Conservation (phyloP, 2,329 filamentous ascomycete genomes). For the Arthroderma uncinatum region DNA sequence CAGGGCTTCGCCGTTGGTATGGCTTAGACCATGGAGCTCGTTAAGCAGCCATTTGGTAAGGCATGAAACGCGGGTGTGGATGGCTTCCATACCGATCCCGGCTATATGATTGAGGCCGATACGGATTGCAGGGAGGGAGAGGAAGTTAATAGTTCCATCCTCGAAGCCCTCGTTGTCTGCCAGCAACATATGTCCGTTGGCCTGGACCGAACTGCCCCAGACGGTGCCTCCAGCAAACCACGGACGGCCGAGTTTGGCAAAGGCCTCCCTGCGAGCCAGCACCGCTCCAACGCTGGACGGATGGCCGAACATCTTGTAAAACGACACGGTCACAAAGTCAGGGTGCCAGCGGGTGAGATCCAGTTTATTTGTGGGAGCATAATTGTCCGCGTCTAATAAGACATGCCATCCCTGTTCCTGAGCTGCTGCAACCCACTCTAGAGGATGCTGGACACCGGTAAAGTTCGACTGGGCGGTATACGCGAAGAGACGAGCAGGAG, state of each 20-base stretch:
- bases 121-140: constrained; percentile 53
- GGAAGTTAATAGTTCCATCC: constrained; percentile 56
- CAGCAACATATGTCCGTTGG: constrained; percentile 9
- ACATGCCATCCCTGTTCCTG: constrained; percentile 31
- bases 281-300: constrained; percentile 49
- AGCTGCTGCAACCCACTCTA: constrained; percentile 41
- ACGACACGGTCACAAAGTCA: constrained; percentile 50
- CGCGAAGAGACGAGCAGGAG: constrained; percentile 41
- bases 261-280: constrained; percentile 46
- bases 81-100: constrained; percentile 42
- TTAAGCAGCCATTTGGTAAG: constrained; percentile 43
- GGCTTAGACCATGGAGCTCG: constrained; percentile 38
- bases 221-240: constrained; percentile 62
- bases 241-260: constrained; percentile 44
- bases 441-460: constrained; percentile 52
- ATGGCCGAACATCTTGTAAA: constrained; percentile 59
- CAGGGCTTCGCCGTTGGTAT: constrained; percentile 44
- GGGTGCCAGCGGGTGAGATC: constrained; percentile 44
- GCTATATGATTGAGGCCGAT: constrained; percentile 37
- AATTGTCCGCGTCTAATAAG: constrained; percentile 52
- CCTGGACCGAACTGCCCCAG: constrained; percentile 11
- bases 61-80: constrained; percentile 48
- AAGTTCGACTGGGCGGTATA: constrained; percentile 63
- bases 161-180: constrained; percentile 48
- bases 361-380: constrained; percentile 50